Evolutionary conservation across 2,329 filamentous ascomycete genomes (phyloP).

Genomic region (Aspergillus fijiensis): DNA sequence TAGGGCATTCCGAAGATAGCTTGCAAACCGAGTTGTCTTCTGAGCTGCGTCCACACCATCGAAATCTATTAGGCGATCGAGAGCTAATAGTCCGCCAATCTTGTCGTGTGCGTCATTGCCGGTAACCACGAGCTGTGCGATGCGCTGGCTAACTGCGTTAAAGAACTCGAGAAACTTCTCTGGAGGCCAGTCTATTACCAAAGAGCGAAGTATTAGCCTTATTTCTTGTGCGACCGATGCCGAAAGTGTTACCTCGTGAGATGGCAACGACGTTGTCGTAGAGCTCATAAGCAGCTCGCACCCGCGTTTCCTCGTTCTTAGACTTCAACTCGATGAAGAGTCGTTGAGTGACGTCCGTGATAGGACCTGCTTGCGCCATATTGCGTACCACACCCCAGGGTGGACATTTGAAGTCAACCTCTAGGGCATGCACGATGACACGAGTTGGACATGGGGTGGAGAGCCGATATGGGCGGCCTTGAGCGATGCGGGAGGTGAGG

Average conservation of each 20-base stretch:
- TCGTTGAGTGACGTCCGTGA: slow-evolving; percentile 53
- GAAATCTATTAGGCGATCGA: slow-evolving; percentile 92
- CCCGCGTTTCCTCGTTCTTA: slow-evolving; percentile 52
- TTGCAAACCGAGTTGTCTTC: slow-evolving; percentile 92
- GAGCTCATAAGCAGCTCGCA: slow-evolving; percentile 51
- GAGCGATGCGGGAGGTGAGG: slow-evolving; percentile 26
- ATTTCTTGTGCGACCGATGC: not conserved
- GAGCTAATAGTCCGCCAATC: slow-evolving; percentile 85
- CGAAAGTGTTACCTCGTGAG: slow-evolving; percentile 42
- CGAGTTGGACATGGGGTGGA: slow-evolving; percentile 21
- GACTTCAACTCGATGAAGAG: slow-evolving; percentile 59
- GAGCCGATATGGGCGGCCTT: slow-evolving; percentile 14
- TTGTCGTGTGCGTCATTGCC: slow-evolving; percentile 84
- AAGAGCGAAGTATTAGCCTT: slow-evolving; percentile 15
- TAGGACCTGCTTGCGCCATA: slow-evolving; percentile 50
- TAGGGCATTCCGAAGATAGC: slow-evolving; percentile 82
- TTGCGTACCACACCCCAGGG: slow-evolving; percentile 38
- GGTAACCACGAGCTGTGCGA: slow-evolving; percentile 74
- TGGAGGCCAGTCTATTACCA: slow-evolving; percentile 66
- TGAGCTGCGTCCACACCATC: slow-evolving; percentile 89
- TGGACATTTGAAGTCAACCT: slow-evolving; percentile 42
- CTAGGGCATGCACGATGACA: slow-evolving; percentile 28
- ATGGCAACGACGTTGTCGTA: slow-evolving; percentile 47
- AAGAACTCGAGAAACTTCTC: slow-evolving; percentile 76
- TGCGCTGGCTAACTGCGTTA: slow-evolving; percentile 63